Evolutionary conservation across 2,329 filamentous ascomycete species (phyloP), one percentile per base, ranked within the genome.

Genomic region (Pezizomycotina sp.): DNA sequence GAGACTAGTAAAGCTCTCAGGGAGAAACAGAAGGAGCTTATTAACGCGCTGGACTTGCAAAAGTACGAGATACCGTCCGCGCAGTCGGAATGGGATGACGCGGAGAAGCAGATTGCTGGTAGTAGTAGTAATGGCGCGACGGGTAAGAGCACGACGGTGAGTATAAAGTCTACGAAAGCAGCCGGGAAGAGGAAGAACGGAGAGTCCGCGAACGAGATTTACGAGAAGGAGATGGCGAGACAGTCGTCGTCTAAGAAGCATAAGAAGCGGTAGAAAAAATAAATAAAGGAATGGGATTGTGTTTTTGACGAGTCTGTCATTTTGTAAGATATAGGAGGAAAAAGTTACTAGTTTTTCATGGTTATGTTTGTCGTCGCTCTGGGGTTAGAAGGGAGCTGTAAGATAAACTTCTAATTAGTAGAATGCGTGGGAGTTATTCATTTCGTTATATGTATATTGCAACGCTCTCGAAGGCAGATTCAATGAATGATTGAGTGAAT

Each of bases 11-110:
- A 64, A 19, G 39, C 34, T 9, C 27, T 50, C 51, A 71, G 70
- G 48, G 74, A 79, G 57, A 80, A 86, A 59, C 81, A 92, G 58
- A 73, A 77, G 50, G 79, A 81, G 48, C 63, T 95, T 47, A 92
- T 95, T 52, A 80, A 93, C 62, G 77, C 83, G 45, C 62, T 95
- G 44, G 84, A 86, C 27, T 64, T 95, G 34, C 82, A 92, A 52
- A 75, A 79, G 71, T 77, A 74, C 50, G 73, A 77, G 53, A 68
- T 78, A 24, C 71, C 74, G 16, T 46, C 47, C 32, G 69, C 63
- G 27, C 64, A 64, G 0, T 65, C 68, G 0, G 71, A 63, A 2
- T 78, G 74, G 74, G 61, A 68, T 31, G 71, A 73, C 6, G 74
- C 74, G 0, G 84, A 93, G 59, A 76, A 77, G 53, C 75, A 83